Evolutionary conservation across 1,284 basidiomycete genomes (phyloP), one percentile per base, ranked within the genome.

Genomic region (Puccinia triticina): DNA sequence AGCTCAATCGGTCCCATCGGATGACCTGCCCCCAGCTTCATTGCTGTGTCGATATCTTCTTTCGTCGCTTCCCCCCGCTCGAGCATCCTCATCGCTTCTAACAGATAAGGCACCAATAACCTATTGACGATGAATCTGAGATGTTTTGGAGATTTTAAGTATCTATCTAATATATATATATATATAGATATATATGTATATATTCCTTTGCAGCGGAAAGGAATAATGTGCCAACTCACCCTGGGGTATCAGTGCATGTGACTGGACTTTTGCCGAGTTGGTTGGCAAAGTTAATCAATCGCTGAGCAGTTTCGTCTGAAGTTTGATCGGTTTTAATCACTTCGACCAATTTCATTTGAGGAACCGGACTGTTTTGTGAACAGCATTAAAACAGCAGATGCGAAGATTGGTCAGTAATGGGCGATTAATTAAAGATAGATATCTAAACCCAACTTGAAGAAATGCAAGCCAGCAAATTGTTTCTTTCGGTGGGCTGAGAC

Each of bases 281-380:
- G 83, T 88, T 86, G 71, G 89, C 89, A 21, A 90, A 87, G 26
- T 88, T 88, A 16, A 88, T 85, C 14, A 91, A 86, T 1, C 89
- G 86, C 40, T 89, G 85, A 80, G 87, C 88, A 0, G 89, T 89
- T 75, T 87, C 88, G n/a, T 89, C 87, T 32, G 86, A 87, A 23
- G 90, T 91, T 79, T 89, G 83, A 48, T 85, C 83, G 32, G 89
- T 89, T 67, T 88, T 87, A 82, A 90, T 88, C 82, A 90, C 87
- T 86, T 91, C 90, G 73, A 91, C 89, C 53, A 89, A 88, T 86
- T 90, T 90, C 90, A 91, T 91, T 83, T 89, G 89, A 84, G 87
- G 86, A 32, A 87, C 86, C 2, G 85, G 88, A 84, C 88, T 88
- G 85, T 84, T 64, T n/a, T 50, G 26, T 50, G 23, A n/a, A 37